Evolutionary conservation across 2,329 filamentous ascomycete genomes (phyloP), one percentile per base, ranked within the genome.

Genomic region (Ascochyta rabiei): DNA sequence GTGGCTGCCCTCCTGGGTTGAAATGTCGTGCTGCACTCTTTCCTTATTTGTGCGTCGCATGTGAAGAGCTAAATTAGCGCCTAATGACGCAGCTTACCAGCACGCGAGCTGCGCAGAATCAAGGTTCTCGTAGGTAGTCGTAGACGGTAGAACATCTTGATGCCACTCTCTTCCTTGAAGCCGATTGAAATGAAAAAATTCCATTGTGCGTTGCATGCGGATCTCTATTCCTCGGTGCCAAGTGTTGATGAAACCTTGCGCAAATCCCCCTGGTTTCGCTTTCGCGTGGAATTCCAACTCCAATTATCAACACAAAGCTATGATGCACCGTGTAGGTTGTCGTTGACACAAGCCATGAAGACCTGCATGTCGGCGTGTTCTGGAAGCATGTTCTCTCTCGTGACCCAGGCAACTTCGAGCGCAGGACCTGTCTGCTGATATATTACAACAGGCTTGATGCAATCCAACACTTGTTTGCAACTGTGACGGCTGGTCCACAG

Each of bases 101-200:
- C 52, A 55, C 47, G 52, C 52, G 52, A 55, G 52, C 46, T 55
- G 52, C 40, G 33, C 30, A 16, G 31, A 31, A 42, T 42, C 52
- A 46, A 41, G 45, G 45, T 34, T 28, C 40, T 55, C 21, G 15
- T 33, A 48, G n/a, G n/a, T n/a, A n/a, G n/a, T n/a, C n/a, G n/a
- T n/a, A n/a, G n/a, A n/a, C n/a, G n/a, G n/a, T n/a, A n/a, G n/a
- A n/a, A n/a, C n/a, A n/a, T n/a, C n/a, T n/a, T n/a, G n/a, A n/a
- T n/a, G n/a, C n/a, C n/a, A n/a, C n/a, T n/a, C n/a, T n/a, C n/a
- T n/a, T n/a, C n/a, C n/a, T n/a, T n/a, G n/a, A n/a, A n/a, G n/a
- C n/a, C n/a, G n/a, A n/a, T n/a, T n/a, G n/a, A n/a, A n/a, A n/a
- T n/a, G n/a, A n/a, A n/a, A n/a, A n/a, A n/a, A n/a, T n/a, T n/a